A percentile compares a stretch with the other conserved stretches of the same genome.
Evolutionary conservation across 352 stramenopile genomes (phyloP).

Genomic region (Globisporangium orthogonon): DNA sequence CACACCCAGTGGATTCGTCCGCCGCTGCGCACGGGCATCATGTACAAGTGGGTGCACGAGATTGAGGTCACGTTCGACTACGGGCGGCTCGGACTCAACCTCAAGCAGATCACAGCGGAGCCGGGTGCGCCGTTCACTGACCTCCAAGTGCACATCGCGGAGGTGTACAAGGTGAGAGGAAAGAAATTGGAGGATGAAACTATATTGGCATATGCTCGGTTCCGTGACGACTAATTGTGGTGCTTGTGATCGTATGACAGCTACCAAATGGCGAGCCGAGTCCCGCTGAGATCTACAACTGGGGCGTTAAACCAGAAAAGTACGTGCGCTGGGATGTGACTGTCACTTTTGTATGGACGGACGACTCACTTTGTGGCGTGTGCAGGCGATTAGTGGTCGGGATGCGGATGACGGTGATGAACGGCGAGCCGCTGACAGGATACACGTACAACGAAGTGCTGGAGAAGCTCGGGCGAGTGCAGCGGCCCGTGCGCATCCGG

Average conservation of each 20-base stretch:
- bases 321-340: conserved; percentile 6
- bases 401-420: conserved; percentile 83
- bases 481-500: conserved; percentile 69
- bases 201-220: neutral
- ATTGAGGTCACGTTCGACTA: conserved; percentile 81
- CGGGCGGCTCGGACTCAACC: conserved; percentile 69
- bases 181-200: neutral
- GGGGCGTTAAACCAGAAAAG: conserved; percentile 86
- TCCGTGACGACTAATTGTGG: neutral
- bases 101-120: conserved; percentile 76
- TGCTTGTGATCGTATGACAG: conserved; percentile 12
- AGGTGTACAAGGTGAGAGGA: conserved; percentile 74
- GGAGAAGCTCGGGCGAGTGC: conserved; percentile 60
- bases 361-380: neutral
- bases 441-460: conserved; percentile 80
- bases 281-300: conserved; percentile 88
- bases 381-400: conserved; percentile 54
- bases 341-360: neutral
- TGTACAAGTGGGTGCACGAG: conserved; percentile 78
- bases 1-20: conserved; percentile 81
- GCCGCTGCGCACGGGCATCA: conserved; percentile 49
- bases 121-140: conserved; percentile 69
- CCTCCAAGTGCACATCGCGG: conserved; percentile 68
- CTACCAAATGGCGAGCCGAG: conserved; percentile 73
- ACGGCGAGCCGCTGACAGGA: conserved; percentile 61